A percentile compares a stretch with the other conserved stretches of the same genome.
Conservation (phyloP, 2,329 filamentous ascomycete species). For the Cercospora sesami region DNA sequence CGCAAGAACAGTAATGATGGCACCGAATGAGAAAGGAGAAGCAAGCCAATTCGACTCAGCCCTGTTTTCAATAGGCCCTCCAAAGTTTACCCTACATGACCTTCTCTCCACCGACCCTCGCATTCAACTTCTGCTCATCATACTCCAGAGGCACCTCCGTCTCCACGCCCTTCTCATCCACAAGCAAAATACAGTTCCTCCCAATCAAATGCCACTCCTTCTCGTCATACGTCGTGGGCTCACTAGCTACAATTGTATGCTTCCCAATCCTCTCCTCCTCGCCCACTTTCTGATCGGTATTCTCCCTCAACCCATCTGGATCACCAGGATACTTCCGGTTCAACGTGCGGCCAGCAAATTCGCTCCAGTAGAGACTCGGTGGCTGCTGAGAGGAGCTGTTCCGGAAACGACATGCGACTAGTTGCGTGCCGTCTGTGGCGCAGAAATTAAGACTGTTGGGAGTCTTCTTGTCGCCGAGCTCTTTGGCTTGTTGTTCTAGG, state of each 20-base stretch:
- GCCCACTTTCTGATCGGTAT: conserved; percentile 35
- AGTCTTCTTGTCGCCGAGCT: conserved; percentile 42
- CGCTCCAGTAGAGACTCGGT: conserved; percentile 49
- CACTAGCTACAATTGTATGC: conserved; percentile 55
- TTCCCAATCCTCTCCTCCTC: conserved; percentile 45
- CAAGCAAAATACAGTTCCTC: conserved; percentile 41
- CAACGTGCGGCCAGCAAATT: conserved; percentile 53
- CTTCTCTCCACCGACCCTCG: conserved; percentile 21
- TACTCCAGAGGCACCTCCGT: conserved; percentile 40
- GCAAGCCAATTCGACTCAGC: no score
- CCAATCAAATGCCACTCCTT: conserved; percentile 53
- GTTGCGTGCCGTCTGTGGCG: conserved; percentile 51
- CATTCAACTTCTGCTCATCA: conserved; percentile 42
- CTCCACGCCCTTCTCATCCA: conserved; percentile 37
- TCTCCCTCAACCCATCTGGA: conserved; percentile 44
- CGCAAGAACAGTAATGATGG: no score
- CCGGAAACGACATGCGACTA: conserved; percentile 55
- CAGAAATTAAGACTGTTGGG: conserved; percentile 56
- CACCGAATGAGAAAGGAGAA: no score
- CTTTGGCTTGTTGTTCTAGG: conserved; percentile 41
- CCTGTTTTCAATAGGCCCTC: no score
- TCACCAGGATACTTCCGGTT: conserved; percentile 55
- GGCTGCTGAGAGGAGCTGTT: conserved; percentile 54
- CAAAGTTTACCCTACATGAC: no score
- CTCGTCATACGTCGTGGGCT: conserved; percentile 55